Conservation (phyloP, 257 asterid genomes). For the Buddleja alternifolia region DNA sequence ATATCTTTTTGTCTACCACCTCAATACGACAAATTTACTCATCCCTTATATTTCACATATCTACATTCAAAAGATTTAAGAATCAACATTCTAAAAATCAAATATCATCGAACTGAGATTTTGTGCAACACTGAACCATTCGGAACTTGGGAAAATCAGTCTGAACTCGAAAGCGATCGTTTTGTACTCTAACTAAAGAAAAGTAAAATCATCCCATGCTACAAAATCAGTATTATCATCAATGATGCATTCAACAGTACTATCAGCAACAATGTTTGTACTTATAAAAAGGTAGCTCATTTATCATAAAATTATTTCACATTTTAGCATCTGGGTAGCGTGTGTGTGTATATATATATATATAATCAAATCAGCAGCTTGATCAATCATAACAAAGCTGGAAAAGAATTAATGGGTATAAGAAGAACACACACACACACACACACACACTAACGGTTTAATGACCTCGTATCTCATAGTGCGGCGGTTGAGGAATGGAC, state of each 20-base stretch:
- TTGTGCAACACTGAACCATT: too few species aligned
- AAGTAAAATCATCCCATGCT: too few species aligned
- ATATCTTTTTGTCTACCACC: too few species aligned
- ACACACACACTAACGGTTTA: not conserved
- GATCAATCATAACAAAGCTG: not conserved
- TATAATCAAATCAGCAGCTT: not conserved
- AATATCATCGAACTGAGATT: too few species aligned
- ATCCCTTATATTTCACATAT: too few species aligned
- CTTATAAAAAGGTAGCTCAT: not conserved
- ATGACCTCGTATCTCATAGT: conserved; percentile 83
- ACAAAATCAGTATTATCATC: not conserved
- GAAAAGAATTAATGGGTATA: not conserved
- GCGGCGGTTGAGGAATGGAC: conserved; percentile 90
- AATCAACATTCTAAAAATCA: too few species aligned
- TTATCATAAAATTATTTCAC: not conserved
- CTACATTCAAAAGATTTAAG: too few species aligned
- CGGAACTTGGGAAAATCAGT: not conserved
- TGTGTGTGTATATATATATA: too few species aligned
- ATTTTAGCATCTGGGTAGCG: not conserved
- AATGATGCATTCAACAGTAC: not conserved
- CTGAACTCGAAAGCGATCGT: too few species aligned
- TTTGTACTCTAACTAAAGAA: too few species aligned
- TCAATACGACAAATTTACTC: too few species aligned
- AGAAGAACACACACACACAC: not conserved
- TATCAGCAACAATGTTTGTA: not conserved